phyloP scores from a whole-genome alignment of 768 basidiomycete species.

The Pluteus cervinus region DNA sequence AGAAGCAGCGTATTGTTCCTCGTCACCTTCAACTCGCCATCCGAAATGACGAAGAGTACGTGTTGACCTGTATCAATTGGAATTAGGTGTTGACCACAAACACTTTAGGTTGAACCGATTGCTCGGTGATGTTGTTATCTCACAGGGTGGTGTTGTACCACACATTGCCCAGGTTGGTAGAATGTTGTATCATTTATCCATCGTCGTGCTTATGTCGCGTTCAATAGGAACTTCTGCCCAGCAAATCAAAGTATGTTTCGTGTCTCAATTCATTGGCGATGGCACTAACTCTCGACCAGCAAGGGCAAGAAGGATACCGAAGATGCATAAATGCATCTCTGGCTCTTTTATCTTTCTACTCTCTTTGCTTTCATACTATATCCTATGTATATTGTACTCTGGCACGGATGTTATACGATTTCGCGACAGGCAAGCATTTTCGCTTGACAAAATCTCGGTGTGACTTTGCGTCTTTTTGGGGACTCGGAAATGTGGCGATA shows the following conservation, averaged over 20 bases:
- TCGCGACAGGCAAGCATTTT: too few relatives aligned
- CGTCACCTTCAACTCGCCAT: conserved; percentile 94
- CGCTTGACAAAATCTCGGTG: too few relatives aligned
- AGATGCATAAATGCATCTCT: conserved; percentile 21
- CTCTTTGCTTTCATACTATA: not conserved
- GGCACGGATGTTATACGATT: not conserved
- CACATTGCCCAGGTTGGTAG: conserved; percentile 50
- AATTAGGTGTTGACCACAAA: conserved; percentile 1
- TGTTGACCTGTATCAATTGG: conserved; percentile 9
- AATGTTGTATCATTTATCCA: not conserved
- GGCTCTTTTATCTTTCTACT: conserved; percentile 7
- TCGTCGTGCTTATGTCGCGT: conserved; percentile 5
- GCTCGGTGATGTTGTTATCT: conserved; percentile 83
- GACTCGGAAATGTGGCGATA: too few relatives aligned
- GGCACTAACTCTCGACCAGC: conserved; percentile 12
- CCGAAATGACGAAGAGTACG: conserved; percentile 87
- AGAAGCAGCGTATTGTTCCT: conserved; percentile 94
- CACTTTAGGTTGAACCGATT: conserved; percentile 55
- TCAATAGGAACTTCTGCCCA: conserved; percentile 33
- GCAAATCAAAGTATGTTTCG: conserved; percentile 28
- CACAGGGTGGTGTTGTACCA: conserved; percentile 91
- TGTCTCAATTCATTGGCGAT: not conserved
- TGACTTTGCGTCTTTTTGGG: too few relatives aligned
- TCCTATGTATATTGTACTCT: not conserved
- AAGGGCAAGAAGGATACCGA: conserved; percentile 36